Evolutionary conservation across 2,329 filamentous ascomycete genomes (phyloP).

Genomic region (Claviceps spartinae): DNA sequence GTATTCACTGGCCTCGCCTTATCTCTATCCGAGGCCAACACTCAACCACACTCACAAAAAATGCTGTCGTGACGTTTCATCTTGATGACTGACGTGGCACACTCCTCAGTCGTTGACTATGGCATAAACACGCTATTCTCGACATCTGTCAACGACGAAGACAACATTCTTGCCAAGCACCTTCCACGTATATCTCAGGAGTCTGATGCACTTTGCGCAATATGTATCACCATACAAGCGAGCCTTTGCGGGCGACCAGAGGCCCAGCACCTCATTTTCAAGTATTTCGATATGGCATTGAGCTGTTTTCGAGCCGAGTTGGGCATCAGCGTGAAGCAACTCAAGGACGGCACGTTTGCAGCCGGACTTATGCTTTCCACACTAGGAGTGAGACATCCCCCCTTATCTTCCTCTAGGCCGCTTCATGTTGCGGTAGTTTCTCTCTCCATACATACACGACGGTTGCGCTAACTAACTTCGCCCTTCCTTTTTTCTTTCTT

Average conservation of each 20-base stretch:
- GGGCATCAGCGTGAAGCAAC: not conserved
- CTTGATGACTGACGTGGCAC: not conserved
- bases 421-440: not conserved
- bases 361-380: slow-evolving; percentile 1
- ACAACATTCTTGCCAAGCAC: not conserved
- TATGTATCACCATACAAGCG: slow-evolving; percentile 2
- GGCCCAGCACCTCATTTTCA: not conserved
- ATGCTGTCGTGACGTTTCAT: too few species aligned
- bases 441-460: not conserved
- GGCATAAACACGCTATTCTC: not conserved
- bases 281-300: not conserved
- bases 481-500: not conserved
- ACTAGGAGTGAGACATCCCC: not conserved
- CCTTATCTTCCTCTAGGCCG: too few species aligned
- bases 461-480: not conserved
- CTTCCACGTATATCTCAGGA: not conserved
- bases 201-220: not conserved
- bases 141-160: slow-evolving; percentile 1
- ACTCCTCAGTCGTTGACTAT: not conserved
- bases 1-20: too few species aligned
- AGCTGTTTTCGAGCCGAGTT: not conserved
- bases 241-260: not conserved
- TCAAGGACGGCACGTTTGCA: not conserved
- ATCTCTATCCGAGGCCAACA: too few species aligned
- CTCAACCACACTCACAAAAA: too few species aligned